These are phyloP conservation scores for Chernovozyma sophiae-reginae DNA, from an alignment of 1,139 yeast genomes.

Conservation along the genomic window DNA sequence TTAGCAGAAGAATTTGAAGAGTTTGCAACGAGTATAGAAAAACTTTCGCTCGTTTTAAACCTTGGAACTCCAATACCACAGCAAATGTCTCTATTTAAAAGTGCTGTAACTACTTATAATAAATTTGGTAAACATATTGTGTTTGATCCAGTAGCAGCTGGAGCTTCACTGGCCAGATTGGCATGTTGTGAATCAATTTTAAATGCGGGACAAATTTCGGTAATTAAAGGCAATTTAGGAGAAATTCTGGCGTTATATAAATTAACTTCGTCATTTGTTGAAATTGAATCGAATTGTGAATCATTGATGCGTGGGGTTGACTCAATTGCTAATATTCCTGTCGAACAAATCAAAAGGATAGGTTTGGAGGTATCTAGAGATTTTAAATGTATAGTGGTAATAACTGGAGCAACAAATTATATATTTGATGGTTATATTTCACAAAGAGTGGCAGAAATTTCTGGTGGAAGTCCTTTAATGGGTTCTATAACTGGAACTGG, in stretches of 20 bases:
- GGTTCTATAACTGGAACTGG: conserved; percentile 85
- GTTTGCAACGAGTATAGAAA: conserved; percentile 50
- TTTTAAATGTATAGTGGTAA: conserved; percentile 62
- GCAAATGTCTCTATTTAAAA: conserved; percentile 39
- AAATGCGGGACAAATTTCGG: conserved; percentile 57
- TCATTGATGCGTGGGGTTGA: conserved; percentile 75
- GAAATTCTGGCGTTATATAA: conserved; percentile 55
- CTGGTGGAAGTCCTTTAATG: conserved; percentile 68
- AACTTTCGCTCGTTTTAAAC: conserved; percentile 60
- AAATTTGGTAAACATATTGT: conserved; percentile 56
- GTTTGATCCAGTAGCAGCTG: conserved; percentile 91
- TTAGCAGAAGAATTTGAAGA: conserved; percentile 63
- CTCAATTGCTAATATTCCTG: conserved; percentile 34
- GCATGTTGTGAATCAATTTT: conserved; percentile 46
- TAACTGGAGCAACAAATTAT: conserved; percentile 47
- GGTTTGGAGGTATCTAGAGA: conserved; percentile 53
- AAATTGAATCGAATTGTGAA: conserved; percentile 28
- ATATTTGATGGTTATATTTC: conserved; percentile 17
- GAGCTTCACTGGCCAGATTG: conserved; percentile 66
- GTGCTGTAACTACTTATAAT: conserved; percentile 62
- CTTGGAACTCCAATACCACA: conserved; percentile 66
- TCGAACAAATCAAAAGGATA: conserved; percentile 29
- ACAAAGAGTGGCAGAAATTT: conserved; percentile 15
- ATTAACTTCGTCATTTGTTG: conserved; percentile 20
- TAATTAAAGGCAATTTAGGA: conserved; percentile 85